Evolutionary conservation across 805 yeast species (phyloP).

Genomic region (Starmerella sp.): DNA sequence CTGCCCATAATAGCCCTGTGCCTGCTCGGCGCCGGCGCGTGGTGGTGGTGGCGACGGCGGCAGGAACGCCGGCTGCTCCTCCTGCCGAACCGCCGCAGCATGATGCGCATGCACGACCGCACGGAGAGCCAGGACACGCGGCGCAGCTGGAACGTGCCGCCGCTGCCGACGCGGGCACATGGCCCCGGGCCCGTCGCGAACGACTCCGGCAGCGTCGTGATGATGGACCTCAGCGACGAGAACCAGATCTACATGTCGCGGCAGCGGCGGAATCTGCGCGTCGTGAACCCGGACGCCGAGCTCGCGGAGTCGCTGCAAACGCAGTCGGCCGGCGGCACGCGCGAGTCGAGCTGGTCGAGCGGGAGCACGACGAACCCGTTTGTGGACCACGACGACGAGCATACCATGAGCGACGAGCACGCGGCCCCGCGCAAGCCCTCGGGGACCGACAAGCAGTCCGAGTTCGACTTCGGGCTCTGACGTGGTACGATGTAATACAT

Average conservation of each 20-base stretch:
- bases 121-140: background rate
- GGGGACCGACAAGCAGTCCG: background rate
- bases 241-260: conserved; percentile 15
- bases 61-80: conserved; percentile 19
- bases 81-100: conserved; percentile 14
- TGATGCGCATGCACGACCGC: conserved; percentile 12
- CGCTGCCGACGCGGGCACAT: conserved; percentile 6
- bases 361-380: conserved; percentile 6
- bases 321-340: background rate
- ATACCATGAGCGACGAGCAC: background rate
- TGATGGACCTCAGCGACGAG: conserved; percentile 11
- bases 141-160: conserved; percentile 7
- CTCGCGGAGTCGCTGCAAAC: background rate
- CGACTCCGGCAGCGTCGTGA: conserved; percentile 11
- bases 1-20: conserved; percentile 35
- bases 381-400: conserved; percentile 1
- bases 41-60: conserved; percentile 24
- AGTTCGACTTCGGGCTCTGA: conserved; percentile 10
- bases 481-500: no score
- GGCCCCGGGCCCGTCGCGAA: background rate
- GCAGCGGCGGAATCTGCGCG: conserved; percentile 18
- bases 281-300: conserved; percentile 21
- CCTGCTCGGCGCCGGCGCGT: conserved; percentile 28
- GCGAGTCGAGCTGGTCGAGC: conserved; percentile 14
- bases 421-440: no score